These are phyloP conservation scores for Laguncularia racemosa DNA, from an alignment of 345 rosid genomes.

Conservation along the genomic window DNA sequence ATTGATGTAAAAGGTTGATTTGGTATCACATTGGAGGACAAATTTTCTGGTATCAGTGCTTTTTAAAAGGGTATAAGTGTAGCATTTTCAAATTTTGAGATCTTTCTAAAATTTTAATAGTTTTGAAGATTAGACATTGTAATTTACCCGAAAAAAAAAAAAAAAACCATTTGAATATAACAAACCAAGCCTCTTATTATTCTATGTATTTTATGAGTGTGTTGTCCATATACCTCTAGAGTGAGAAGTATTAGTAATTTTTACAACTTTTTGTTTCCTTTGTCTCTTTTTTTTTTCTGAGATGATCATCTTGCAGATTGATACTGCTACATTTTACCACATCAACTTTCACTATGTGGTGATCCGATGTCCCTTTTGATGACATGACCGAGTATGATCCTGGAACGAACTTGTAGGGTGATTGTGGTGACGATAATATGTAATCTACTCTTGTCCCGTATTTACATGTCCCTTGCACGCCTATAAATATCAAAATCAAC, in stretches of 20 bases:
- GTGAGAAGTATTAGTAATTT: conserved; percentile 33
- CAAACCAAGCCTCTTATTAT: too few species aligned
- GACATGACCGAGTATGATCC: conserved; percentile 87
- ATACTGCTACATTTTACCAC: conserved; percentile 20
- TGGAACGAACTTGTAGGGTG: conserved; percentile 66
- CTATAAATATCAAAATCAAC: conserved; percentile 22
- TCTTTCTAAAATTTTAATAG: too few species aligned
- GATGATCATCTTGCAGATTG: conserved; percentile 8
- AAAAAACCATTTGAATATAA: too few species aligned
- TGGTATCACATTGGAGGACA: too few species aligned
- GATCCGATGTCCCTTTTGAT: conserved; percentile 95
- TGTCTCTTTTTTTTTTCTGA: conserved; percentile 17
- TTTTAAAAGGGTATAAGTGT: too few species aligned
- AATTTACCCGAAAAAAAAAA: too few species aligned
- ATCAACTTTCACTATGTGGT: conserved; percentile 91
- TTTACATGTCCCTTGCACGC: conserved; percentile 96
- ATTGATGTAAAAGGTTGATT: too few species aligned
- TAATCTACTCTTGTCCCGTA: conserved; percentile 93
- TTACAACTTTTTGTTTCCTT: conserved; percentile 35
- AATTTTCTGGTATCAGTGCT: too few species aligned
- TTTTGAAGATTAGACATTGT: too few species aligned
- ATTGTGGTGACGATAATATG: conserved; percentile 68
- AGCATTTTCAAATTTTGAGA: too few species aligned
- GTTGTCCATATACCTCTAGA: conserved; percentile 57
- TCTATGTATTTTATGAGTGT: conserved; percentile 7